Base-by-base conservation (phyloP, 2,329 filamentous ascomycete genomes). In the Colletotrichum sansevieriae region DNA sequence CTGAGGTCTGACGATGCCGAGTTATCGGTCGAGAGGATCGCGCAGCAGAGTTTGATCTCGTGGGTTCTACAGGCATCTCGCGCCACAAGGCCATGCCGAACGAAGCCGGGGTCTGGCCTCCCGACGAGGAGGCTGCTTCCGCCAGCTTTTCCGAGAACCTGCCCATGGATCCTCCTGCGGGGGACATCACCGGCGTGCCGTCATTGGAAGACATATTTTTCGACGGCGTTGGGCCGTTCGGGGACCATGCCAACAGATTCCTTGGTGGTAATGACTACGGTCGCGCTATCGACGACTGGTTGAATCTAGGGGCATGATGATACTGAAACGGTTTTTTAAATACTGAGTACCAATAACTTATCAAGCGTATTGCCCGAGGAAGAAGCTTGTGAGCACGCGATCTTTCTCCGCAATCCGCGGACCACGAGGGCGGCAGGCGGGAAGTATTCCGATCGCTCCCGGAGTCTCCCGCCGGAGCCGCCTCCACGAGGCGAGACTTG, bases 51-150 rank as follows among this genome's bases (percentile, higher is more conserved):
- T 79, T 78, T 33, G 73, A 77, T 20, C 73, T 81, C 3, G 76
- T 81, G 35, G 79, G 79, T 8, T 80, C 78, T 0, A 77, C 76
- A 10, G 78, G 79, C 2, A 79, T 81, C 6, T 78, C 77, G 3
- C 78, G 77, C 0, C 79, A 81, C 71, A 79, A 78, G 54, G 74
- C 78, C 1, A 78, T 79, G n/a, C 75, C 76, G 0, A 72, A 75
- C 22, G 75, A 81, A 18, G 74, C 74, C 15, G 76, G 77, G 0
- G 76, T 74, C 0, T 80, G 79, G 55, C 77, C 79, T 1, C 79
- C 79, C 1, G 74, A 78, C 22, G 74, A 76, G 5, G 70, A 71
- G 3, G 55, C 39, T 1, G 46, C 66, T 2, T 54, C 60, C 2
- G 47, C 60, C 3, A 60, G 59, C 3, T 58, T 56, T 3, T 59